A percentile compares a stretch with the other conserved stretches of the same genome.
Conservation (phyloP, 768 basidiomycete species). For the Naganishia onofrii region DNA sequence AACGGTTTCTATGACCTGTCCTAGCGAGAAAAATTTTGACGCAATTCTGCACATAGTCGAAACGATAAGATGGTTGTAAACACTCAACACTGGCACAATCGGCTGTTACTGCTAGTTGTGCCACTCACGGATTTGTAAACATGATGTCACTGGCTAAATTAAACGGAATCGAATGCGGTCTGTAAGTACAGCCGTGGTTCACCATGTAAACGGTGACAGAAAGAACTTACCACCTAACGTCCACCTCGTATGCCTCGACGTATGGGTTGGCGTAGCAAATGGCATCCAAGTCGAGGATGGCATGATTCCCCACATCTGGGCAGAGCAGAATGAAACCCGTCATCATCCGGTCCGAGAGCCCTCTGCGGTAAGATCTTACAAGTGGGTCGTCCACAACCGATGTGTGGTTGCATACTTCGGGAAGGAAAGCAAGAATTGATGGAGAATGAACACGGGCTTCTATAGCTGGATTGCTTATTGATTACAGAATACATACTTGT, state of each 20-base stretch:
- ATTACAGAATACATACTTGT: slow-evolving; percentile 60
- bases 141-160: slow-evolving; percentile 76
- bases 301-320: slow-evolving; percentile 79
- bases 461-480: not conserved
- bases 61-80: slow-evolving; percentile 49
- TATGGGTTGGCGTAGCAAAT: slow-evolving; percentile 56
- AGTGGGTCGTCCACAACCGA: slow-evolving; percentile 63
- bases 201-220: not conserved
- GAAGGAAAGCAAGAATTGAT: slow-evolving; percentile 22
- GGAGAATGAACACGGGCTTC: not conserved
- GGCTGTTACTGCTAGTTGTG: not conserved
- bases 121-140: slow-evolving; percentile 87
- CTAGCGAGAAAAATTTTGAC: slow-evolving; percentile 78
- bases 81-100: slow-evolving; percentile 6
- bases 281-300: slow-evolving; percentile 63
- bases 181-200: not conserved
- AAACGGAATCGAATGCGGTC: not conserved
- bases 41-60: slow-evolving; percentile 60
- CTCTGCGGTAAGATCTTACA: slow-evolving; percentile 33
- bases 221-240: slow-evolving; percentile 63
- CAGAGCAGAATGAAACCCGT: not conserved
- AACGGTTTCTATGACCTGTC: slow-evolving; percentile 89
- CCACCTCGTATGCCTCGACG: slow-evolving; percentile 61
- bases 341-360: not conserved
- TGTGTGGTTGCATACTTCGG: slow-evolving; percentile 85